These are phyloP conservation scores for Aspergillus sp. DNA, from an alignment of 2,329 filamentous ascomycete genomes.

Conservation along the genomic window DNA sequence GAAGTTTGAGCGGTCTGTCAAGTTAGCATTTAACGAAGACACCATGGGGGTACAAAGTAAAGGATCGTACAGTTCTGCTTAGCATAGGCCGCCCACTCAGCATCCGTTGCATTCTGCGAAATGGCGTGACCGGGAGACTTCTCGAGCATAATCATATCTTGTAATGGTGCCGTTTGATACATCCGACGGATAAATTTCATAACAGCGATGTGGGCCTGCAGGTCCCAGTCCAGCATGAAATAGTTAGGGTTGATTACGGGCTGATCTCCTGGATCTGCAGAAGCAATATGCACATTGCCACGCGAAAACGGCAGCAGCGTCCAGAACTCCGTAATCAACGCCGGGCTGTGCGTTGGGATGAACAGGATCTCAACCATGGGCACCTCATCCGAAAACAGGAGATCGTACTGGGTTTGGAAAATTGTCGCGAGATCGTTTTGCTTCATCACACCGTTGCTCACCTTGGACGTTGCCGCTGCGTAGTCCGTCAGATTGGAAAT, in stretches of 20 bases:
- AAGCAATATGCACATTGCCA: constrained; percentile 36
- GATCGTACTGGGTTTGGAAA: constrained; percentile 19
- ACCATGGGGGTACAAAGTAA: not conserved
- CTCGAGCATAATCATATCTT: constrained; percentile 15
- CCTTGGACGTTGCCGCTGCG: not conserved
- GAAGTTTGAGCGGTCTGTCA: constrained; percentile 19
- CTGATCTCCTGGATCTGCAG: constrained; percentile 18
- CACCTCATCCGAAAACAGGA: constrained; percentile 18
- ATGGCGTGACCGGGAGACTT: constrained; percentile 16
- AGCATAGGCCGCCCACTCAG: constrained; percentile 18
- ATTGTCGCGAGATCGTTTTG: constrained; percentile 15
- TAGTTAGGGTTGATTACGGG: constrained; percentile 41
- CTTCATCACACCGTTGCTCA: constrained; percentile 8
- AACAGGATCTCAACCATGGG: constrained; percentile 20
- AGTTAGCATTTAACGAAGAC: not conserved
- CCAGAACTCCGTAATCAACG: constrained; percentile 18
- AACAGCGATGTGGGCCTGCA: constrained; percentile 29
- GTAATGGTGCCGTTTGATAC: constrained; percentile 13
- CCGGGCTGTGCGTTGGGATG: constrained; percentile 9
- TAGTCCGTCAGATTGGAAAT: constrained; percentile 17
- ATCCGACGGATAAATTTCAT: constrained; percentile 31
- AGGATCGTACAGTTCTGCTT: constrained; percentile 17
- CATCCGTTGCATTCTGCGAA: constrained; percentile 11
- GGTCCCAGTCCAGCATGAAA: constrained; percentile 29
- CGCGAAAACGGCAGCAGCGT: constrained; percentile 30